Percentiles rank a stretch among this genome's conserved stretches.
phyloP scores from a whole-genome alignment of 164 flowering plant genomes.

The Amborella trichopoda region DNA sequence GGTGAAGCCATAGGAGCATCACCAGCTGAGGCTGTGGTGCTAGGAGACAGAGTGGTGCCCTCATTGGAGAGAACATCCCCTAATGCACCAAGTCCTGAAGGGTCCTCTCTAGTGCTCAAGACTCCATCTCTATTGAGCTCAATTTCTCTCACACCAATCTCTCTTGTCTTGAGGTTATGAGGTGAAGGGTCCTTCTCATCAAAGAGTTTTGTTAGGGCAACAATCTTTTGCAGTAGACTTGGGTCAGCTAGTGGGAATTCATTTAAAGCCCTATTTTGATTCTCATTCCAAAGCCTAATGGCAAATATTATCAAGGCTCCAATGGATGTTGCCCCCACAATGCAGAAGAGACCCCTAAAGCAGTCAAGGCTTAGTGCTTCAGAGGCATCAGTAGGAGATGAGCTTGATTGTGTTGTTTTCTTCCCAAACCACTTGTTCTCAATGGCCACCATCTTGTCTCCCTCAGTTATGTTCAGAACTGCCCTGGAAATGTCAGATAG shows the following conservation, averaged over 20 bases:
- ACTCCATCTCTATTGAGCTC: no score
- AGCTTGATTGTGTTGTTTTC: not conserved
- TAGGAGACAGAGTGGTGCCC: no score
- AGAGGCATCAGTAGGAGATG: not conserved
- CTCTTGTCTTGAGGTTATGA: not conserved
- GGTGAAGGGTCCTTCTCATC: not conserved
- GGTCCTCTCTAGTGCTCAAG: no score
- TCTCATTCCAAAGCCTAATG: not conserved
- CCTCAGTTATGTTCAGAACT: not conserved
- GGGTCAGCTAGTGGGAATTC: no score
- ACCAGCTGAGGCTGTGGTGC: no score
- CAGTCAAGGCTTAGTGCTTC: constrained; percentile 2
- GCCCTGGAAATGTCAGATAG: constrained; percentile 2
- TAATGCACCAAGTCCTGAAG: no score
- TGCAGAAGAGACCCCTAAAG: constrained; percentile 10
- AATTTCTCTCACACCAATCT: not conserved
- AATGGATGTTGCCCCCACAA: constrained; percentile 3
- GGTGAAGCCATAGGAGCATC: no score
- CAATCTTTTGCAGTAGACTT: not conserved
- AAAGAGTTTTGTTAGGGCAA: not conserved
- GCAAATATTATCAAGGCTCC: constrained; percentile 2
- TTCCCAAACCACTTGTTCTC: constrained; percentile 3
- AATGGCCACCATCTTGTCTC: not conserved
- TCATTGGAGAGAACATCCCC: no score
- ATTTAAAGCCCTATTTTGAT: not conserved